Evolutionary conservation across 2,329 filamentous ascomycete species (phyloP).

Genomic region (Botrytis sinoallii): DNA sequence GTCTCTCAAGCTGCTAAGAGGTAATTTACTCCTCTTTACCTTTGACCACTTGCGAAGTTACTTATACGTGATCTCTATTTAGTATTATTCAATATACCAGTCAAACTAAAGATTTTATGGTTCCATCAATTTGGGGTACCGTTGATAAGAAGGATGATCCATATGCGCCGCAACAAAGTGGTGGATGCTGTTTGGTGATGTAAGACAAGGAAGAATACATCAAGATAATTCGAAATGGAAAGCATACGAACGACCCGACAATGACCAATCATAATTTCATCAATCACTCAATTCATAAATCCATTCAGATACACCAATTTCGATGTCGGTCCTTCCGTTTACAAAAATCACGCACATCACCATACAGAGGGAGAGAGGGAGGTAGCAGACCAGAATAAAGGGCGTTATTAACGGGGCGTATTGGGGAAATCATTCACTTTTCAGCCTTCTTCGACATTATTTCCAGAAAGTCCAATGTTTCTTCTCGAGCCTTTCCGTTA

Average conservation of each 20-base stretch:
- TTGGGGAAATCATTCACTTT: conserved; percentile 8
- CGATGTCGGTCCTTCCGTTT: conserved; percentile 3
- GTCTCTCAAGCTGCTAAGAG: conserved; percentile 90
- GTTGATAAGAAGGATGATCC: conserved; percentile 95
- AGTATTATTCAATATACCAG: conserved; percentile 99
- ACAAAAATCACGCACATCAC: conserved; percentile 8
- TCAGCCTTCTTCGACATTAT: conserved; percentile 11
- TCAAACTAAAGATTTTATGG: conserved; percentile 98
- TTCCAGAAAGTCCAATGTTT: background rate
- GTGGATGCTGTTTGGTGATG: conserved; percentile 92
- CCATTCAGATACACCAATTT: conserved; percentile 15
- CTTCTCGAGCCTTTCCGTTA: background rate
- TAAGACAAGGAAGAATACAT: conserved; percentile 43
- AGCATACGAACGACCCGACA: conserved; percentile 21
- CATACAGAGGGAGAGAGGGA: conserved; percentile 3
- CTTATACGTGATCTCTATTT: conserved; percentile 14
- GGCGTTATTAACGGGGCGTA: conserved; percentile 17
- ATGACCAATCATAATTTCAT: conserved; percentile 19
- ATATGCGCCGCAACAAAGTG: conserved; percentile 93
- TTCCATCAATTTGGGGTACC: conserved; percentile 88
- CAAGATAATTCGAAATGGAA: conserved; percentile 19
- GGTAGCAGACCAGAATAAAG: conserved; percentile 1
- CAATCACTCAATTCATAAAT: conserved; percentile 12
- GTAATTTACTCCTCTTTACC: conserved; percentile 47
- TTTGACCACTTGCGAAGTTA: background rate